Evolutionary conservation across 2,329 filamentous ascomycete species (phyloP).

Genomic region (Alternaria panax): DNA sequence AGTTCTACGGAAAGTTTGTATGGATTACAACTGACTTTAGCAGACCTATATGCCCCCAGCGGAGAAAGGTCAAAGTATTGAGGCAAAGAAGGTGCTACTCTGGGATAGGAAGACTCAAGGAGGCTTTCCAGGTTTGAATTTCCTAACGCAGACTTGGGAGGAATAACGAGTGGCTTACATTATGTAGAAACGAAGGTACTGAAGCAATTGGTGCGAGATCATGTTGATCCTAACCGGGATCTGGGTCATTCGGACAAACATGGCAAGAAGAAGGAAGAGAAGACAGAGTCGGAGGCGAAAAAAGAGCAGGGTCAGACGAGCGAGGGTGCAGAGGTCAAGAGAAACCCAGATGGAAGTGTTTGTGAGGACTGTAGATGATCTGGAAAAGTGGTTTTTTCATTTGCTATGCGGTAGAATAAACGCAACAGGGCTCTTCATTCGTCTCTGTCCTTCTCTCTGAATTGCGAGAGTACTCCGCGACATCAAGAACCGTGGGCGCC

Average conservation of each 20-base stretch:
- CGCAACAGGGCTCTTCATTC: not conserved
- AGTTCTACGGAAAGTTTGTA: not conserved
- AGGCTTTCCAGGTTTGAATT: slow-evolving; percentile 76
- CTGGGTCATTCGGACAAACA: slow-evolving; percentile 72
- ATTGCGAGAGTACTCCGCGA: too few species aligned
- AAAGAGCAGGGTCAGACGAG: not conserved
- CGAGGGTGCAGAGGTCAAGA: slow-evolving; percentile 27
- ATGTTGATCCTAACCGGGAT: slow-evolving; percentile 78
- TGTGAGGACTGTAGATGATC: slow-evolving; percentile 49
- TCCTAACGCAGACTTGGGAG: too few species aligned
- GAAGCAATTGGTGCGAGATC: slow-evolving; percentile 82
- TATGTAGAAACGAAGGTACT: slow-evolving; percentile 80
- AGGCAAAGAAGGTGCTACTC: slow-evolving; percentile 63
- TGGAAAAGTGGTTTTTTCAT: not conserved
- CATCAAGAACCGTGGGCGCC: not conserved
- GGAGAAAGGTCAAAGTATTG: slow-evolving; percentile 15
- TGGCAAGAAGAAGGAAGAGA: slow-evolving; percentile 45
- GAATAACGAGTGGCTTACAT: not conserved
- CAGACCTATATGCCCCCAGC: slow-evolving; percentile 37
- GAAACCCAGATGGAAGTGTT: slow-evolving; percentile 45
- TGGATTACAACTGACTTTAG: not conserved
- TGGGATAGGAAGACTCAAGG: slow-evolving; percentile 91
- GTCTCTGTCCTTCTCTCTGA: not conserved
- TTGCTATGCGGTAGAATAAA: not conserved
- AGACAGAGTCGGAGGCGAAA: slow-evolving; percentile 5